Evolutionary conservation across 2,329 filamentous ascomycete species (phyloP).

Genomic region (Podosphaera aphanis): DNA sequence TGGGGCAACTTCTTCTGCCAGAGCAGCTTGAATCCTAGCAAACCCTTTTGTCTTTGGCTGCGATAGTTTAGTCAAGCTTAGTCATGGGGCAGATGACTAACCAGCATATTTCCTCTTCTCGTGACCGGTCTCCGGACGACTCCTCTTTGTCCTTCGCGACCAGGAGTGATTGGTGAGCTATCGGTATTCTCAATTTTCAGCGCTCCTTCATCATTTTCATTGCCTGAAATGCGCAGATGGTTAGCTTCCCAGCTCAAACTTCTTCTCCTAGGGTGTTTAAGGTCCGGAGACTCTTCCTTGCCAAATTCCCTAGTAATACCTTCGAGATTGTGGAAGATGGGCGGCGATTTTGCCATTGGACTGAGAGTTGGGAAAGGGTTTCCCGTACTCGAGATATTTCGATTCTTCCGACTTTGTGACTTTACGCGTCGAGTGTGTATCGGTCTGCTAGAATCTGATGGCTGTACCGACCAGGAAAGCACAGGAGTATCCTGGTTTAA

Average conservation of each 20-base stretch:
- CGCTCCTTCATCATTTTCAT: slow-evolving; percentile 52
- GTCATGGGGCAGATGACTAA: slow-evolving; percentile 22
- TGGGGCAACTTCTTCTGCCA: slow-evolving; percentile 70
- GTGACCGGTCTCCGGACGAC: slow-evolving; percentile 70
- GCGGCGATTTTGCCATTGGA: slow-evolving; percentile 55
- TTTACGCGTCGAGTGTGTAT: slow-evolving; percentile 52
- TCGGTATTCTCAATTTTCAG: slow-evolving; percentile 21
- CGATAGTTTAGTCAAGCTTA: slow-evolving; percentile 12
- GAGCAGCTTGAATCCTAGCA: slow-evolving; percentile 69
- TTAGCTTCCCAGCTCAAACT: slow-evolving; percentile 81
- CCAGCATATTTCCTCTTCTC: slow-evolving; percentile 67
- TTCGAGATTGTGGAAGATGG: slow-evolving; percentile 24
- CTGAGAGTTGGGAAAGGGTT: slow-evolving; percentile 47
- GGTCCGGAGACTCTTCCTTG: slow-evolving; percentile 21
- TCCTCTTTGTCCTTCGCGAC: slow-evolving; percentile 37
- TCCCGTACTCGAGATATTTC: slow-evolving; percentile 45
- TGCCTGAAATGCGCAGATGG: slow-evolving; percentile 60
- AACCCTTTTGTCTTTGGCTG: slow-evolving; percentile 94
- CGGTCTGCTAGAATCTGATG: slow-evolving; percentile 50
- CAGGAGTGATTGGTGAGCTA: slow-evolving; percentile 20
- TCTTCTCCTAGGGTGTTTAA: slow-evolving; percentile 43
- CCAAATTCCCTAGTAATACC: slow-evolving; percentile 26
- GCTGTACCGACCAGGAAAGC: slow-evolving; percentile 41
- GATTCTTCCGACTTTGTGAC: slow-evolving; percentile 33
- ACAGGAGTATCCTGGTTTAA: slow-evolving; percentile 24